phyloP scores from a whole-genome alignment of 2,329 filamentous ascomycete genomes.

The Pseudogymnoascus sp. region DNA sequence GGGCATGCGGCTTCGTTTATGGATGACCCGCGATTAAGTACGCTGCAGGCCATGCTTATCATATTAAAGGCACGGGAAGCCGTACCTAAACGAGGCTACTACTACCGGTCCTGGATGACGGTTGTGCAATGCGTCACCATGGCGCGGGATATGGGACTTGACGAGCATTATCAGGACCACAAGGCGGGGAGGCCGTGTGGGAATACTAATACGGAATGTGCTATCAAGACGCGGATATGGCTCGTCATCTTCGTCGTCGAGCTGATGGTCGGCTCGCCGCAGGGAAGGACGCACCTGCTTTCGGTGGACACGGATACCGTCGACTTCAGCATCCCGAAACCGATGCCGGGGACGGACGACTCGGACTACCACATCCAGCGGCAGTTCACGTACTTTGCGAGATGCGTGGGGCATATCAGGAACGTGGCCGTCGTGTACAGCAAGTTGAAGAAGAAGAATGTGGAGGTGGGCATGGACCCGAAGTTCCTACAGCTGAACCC shows the following conservation, averaged over 20 bases:
- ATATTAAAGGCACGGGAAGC: constrained; percentile 86
- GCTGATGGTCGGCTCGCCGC: constrained; percentile 85
- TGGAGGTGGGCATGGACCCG: constrained; percentile 82
- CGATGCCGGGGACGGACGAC: constrained; percentile 59
- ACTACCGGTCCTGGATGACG: constrained; percentile 95
- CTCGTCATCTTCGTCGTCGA: constrained; percentile 80
- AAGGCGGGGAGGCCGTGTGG: constrained; percentile 62
- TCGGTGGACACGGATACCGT: constrained; percentile 67
- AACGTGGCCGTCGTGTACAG: constrained; percentile 68
- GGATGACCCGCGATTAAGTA: constrained; percentile 83
- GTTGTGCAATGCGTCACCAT: constrained; percentile 87
- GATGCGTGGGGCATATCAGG: constrained; percentile 69
- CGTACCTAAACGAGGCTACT: constrained; percentile 88
- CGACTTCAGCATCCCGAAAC: constrained; percentile 60
- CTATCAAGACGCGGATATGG: constrained; percentile 81
- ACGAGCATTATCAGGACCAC: constrained; percentile 79
- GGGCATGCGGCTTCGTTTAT: constrained; percentile 90
- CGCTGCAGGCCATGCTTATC: constrained; percentile 80
- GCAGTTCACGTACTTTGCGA: constrained; percentile 74
- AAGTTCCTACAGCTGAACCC: constrained; percentile 74
- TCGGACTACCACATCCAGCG: constrained; percentile 70
- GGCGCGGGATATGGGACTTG: constrained; percentile 81
- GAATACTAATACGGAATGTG: constrained; percentile 63
- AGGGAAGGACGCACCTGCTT: constrained; percentile 72
- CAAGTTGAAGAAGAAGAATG: constrained; percentile 62